phyloP scores from a whole-genome alignment of 345 rosid species.

The Citrus maxima region DNA sequence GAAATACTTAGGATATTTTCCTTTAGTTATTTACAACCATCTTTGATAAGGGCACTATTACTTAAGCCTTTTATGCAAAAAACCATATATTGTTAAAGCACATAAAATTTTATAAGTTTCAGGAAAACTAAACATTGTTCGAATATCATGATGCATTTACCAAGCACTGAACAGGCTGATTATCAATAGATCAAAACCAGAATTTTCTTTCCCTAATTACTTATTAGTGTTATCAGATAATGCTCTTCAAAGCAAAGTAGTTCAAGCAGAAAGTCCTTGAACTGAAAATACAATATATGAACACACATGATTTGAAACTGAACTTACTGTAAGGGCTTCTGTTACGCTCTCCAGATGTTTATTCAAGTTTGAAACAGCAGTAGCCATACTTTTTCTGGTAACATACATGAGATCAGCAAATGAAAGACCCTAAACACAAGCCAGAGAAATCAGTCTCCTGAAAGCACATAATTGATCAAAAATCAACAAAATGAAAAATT shows the following conservation, averaged over 20 bases:
- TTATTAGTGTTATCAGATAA: not conserved
- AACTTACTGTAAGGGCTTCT: constrained; percentile 74
- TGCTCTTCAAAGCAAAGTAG: constrained; percentile 1
- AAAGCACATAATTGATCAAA: constrained; percentile 4
- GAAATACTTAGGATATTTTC: not conserved
- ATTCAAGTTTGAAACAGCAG: constrained; percentile 76
- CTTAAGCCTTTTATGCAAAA: not conserved
- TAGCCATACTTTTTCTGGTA: constrained; percentile 73
- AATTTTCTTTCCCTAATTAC: not conserved
- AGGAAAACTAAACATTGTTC: not conserved
- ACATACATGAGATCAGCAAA: constrained; percentile 87
- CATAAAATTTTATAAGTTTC: not conserved
- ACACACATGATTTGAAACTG: constrained; percentile 6
- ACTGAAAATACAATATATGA: constrained; percentile 13
- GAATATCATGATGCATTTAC: not conserved
- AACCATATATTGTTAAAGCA: not conserved
- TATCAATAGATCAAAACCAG: not conserved
- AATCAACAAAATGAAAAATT: not conserved
- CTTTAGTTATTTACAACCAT: not conserved
- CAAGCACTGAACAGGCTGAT: not conserved
- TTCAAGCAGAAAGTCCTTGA: too few relatives aligned
- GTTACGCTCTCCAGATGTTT: constrained; percentile 80
- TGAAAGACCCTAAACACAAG: constrained; percentile 62
- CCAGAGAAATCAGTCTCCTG: constrained; percentile 5
- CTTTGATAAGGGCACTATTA: not conserved